A percentile compares a stretch with the other conserved stretches of the same genome.
Conservation (phyloP, 1,284 basidiomycete species). For the Taiwanofungus camphoratus region DNA sequence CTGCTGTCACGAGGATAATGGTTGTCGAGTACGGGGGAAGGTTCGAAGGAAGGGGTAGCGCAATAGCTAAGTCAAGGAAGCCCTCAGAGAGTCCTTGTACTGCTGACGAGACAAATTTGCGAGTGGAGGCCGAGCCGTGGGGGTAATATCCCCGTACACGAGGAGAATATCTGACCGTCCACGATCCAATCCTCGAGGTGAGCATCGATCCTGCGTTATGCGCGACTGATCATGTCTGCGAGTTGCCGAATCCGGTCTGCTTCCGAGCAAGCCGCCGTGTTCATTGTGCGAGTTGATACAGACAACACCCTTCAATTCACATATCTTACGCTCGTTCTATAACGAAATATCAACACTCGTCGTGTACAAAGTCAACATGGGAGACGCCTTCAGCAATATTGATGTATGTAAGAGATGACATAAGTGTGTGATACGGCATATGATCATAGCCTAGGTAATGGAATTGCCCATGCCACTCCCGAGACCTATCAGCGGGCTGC, state of each 20-base stretch:
- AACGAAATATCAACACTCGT: no score
- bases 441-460: constrained; percentile 24
- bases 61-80: constrained; percentile 60
- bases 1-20: constrained; percentile 70
- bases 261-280: no score
- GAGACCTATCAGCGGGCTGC: constrained; percentile 1
- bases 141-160: neutral
- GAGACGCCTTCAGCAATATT: neutral
- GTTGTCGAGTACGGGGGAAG: constrained; percentile 70
- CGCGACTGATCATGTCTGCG: no score
- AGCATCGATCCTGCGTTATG: no score
- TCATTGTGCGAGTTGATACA: no score
- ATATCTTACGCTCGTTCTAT: no score
- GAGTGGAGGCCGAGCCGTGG: constrained; percentile 7
- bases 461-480: constrained; percentile 19
- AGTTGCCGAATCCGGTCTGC: no score
- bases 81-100: constrained; percentile 40
- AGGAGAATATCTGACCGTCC: neutral
- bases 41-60: constrained; percentile 60
- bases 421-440: constrained; percentile 27
- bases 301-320: no score
- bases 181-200: constrained; percentile 16
- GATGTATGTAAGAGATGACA: constrained; percentile 16
- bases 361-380: neutral
- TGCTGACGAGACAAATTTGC: constrained; percentile 31